A percentile compares a stretch with the other conserved stretches of the same genome.
Conservation (phyloP, 129 eudicot species). For the Centella asiatica region DNA sequence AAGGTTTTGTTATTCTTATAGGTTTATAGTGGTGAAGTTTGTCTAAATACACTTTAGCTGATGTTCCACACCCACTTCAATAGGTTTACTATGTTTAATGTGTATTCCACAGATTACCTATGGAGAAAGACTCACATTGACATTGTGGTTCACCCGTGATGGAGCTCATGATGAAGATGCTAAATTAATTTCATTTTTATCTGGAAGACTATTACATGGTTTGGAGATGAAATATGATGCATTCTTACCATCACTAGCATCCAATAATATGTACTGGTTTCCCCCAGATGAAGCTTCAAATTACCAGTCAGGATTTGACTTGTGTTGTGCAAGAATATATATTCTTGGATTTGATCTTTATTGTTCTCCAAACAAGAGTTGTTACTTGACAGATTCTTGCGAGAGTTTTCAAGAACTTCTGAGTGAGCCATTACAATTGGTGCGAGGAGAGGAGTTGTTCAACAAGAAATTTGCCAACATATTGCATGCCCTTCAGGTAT, state of each 20-base stretch:
- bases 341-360: conserved; percentile 51
- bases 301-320: conserved; percentile 60
- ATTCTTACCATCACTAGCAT: conserved; percentile 57
- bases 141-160: conserved; percentile 85
- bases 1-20: neutral
- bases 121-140: conserved; percentile 87
- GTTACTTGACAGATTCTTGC: conserved; percentile 18
- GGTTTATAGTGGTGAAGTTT: neutral
- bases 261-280: conserved; percentile 91
- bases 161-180: conserved; percentile 79
- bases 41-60: neutral
- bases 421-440: conserved; percentile 40
- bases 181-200: conserved; percentile 55
- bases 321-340: conserved; percentile 65
- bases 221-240: conserved; percentile 14
- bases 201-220: conserved; percentile 15
- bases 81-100: neutral
- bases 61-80: too few relatives aligned
- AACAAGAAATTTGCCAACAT: conserved; percentile 51
- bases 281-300: conserved; percentile 58
- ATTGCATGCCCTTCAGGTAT: conserved; percentile 89
- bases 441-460: conserved; percentile 37
- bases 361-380: conserved; percentile 19
- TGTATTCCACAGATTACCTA: conserved; percentile 47
- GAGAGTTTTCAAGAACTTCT: conserved; percentile 28